A percentile compares a stretch with the other conserved stretches of the same genome.
phyloP scores from a whole-genome alignment of 768 basidiomycete genomes.

The Lactarius akahatsu region DNA sequence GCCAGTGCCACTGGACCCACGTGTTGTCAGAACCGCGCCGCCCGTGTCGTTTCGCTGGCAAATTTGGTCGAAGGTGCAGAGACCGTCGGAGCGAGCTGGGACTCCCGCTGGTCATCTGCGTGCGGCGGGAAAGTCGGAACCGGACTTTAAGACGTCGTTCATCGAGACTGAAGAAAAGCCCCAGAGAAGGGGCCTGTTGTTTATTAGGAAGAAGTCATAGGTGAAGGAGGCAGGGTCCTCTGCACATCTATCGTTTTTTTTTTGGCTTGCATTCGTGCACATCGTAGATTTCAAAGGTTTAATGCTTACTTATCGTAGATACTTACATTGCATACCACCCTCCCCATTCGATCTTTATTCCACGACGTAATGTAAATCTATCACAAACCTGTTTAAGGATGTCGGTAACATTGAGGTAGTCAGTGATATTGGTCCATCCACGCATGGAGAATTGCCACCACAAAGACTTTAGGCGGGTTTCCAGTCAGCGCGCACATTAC shows the following conservation, averaged over 20 bases:
- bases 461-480: no score
- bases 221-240: neutral
- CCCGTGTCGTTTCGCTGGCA: constrained; percentile 14
- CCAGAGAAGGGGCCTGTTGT: constrained; percentile 19
- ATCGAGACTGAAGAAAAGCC: constrained; percentile 15
- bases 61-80: constrained; percentile 17
- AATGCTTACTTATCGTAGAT: neutral
- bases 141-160: constrained; percentile 14
- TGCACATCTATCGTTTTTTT: neutral
- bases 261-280: neutral
- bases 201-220: constrained; percentile 10
- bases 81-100: constrained; percentile 10
- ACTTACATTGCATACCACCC: neutral
- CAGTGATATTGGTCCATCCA: no score
- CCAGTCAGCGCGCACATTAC: neutral
- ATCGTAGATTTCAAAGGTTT: neutral
- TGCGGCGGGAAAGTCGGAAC: constrained; percentile 17
- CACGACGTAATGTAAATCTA: neutral
- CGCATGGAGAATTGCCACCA: neutral
- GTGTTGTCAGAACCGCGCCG: neutral
- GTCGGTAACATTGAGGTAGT: no score
- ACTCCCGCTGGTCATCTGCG: neutral
- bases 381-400: neutral
- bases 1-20: neutral
- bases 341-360: neutral